Percentiles rank a stretch among this genome's conserved stretches.
Evolutionary conservation across 352 stramenopile species (phyloP).

Genomic region (Globisporangium solare): DNA sequence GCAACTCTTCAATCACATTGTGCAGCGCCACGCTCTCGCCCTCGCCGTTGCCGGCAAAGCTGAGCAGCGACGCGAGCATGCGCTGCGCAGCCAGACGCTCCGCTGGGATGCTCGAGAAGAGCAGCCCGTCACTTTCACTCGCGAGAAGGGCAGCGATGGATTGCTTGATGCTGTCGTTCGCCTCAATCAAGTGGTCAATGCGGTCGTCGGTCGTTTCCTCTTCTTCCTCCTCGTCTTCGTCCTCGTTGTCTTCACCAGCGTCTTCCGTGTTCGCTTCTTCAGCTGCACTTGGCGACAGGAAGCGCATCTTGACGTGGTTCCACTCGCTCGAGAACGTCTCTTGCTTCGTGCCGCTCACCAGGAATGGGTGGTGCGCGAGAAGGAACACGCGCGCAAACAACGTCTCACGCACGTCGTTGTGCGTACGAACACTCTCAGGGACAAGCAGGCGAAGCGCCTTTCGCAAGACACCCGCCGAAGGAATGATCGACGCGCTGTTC

Average conservation of each 20-base stretch:
- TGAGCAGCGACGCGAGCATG: slow-evolving; percentile 60
- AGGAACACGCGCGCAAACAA: slow-evolving; percentile 55
- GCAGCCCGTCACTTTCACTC: slow-evolving; percentile 30
- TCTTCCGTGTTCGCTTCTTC: slow-evolving; percentile 6
- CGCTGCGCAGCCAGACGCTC: slow-evolving; percentile 66
- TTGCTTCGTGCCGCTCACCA: slow-evolving; percentile 56
- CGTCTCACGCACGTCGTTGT: slow-evolving; percentile 26
- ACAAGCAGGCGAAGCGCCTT: slow-evolving; percentile 55
- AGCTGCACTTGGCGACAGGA: slow-evolving; percentile 24
- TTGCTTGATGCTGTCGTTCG: slow-evolving; percentile 55
- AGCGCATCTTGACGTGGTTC: slow-evolving; percentile 54
- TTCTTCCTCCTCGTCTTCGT: slow-evolving; percentile 38
- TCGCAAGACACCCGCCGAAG: slow-evolving; percentile 52
- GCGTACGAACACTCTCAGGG: slow-evolving; percentile 27
- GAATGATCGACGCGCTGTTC: slow-evolving; percentile 22
- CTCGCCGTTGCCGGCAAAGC: slow-evolving; percentile 78
- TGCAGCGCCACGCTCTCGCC: slow-evolving; percentile 70
- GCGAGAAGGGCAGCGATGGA: slow-evolving; percentile 45
- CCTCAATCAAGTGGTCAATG: slow-evolving; percentile 79
- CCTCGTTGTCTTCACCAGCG: slow-evolving; percentile 17
- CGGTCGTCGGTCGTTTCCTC: slow-evolving; percentile 53
- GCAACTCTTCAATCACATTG: slow-evolving; percentile 55
- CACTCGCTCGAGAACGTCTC: slow-evolving; percentile 59
- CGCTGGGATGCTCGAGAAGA: slow-evolving; percentile 45
- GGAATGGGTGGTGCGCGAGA: slow-evolving; percentile 67